Evolutionary conservation across 2,329 filamentous ascomycete genomes (phyloP).

Genomic region (Botrytis fragariae): DNA sequence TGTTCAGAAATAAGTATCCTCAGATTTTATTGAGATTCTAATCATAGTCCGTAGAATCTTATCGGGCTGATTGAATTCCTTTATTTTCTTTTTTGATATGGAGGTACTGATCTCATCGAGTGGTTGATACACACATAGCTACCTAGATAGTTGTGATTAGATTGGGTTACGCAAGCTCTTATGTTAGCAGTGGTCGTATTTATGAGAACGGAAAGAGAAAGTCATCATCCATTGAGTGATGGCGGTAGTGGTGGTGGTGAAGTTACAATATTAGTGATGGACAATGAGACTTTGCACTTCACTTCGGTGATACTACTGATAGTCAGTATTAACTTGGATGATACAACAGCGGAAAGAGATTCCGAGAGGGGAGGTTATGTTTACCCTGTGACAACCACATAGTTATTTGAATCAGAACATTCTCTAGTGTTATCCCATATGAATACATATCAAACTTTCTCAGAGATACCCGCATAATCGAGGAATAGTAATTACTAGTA

Average conservation of each 20-base stretch:
- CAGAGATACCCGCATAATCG: not conserved
- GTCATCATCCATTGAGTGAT: not conserved
- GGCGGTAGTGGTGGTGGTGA: not conserved
- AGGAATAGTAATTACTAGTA: no score
- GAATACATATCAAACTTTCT: not conserved
- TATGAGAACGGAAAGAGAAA: not conserved
- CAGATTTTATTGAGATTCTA: not conserved
- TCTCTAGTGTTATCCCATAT: not conserved
- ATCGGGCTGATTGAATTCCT: fast-evolving
- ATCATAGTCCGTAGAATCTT: not conserved
- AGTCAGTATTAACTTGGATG: not conserved
- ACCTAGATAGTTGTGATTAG: not conserved
- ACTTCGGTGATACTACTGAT: not conserved
- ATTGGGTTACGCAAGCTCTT: not conserved
- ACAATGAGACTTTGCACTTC: not conserved
- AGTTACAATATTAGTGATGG: not conserved
- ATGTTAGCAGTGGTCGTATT: fast-evolving
- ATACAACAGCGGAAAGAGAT: not conserved
- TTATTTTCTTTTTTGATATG: not conserved
- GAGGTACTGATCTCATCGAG: not conserved
- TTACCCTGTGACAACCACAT: not conserved
- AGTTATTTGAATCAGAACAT: not conserved
- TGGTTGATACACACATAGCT: not conserved
- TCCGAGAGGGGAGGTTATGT: not conserved
- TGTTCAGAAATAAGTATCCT: no score